A percentile compares a stretch with the other conserved stretches of the same genome.
phyloP scores from a whole-genome alignment of 1,139 yeast species.

The Yamadazyma sp. region DNA sequence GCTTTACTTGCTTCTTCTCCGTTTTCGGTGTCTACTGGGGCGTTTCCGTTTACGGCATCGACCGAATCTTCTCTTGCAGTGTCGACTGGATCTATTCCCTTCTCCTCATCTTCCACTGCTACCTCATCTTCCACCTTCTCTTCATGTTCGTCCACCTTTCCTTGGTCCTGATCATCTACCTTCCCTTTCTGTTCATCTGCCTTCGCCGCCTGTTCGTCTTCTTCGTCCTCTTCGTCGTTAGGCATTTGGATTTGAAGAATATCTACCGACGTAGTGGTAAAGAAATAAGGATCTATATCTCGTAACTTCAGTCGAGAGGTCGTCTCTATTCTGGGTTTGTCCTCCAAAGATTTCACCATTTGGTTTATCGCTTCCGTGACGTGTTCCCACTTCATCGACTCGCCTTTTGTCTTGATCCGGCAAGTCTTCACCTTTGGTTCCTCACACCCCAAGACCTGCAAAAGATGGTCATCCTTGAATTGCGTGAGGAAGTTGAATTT shows the following conservation, averaged over 20 bases:
- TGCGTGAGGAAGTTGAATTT: conserved; percentile 28
- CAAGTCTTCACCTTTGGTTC: conserved; percentile 3
- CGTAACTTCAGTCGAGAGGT: conserved; percentile 35
- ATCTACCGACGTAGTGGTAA: conserved; percentile 51
- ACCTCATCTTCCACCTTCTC: too few relatives aligned
- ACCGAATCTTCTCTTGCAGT: too few relatives aligned
- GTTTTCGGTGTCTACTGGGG: too few relatives aligned
- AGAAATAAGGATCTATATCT: conserved; percentile 49
- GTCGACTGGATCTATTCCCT: too few relatives aligned
- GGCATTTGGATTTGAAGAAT: conserved; percentile 14
- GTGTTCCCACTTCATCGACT: conserved; percentile 27
- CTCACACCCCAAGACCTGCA: conserved; percentile 16
- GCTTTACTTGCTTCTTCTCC: too few relatives aligned
- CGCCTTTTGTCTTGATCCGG: conserved; percentile 10
- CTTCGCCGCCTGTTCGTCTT: conserved; percentile 9
- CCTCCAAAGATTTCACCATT: conserved; percentile 29
- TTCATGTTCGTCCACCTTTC: background rate
- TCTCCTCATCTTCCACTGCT: background rate
- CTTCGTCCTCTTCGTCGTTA: conserved; percentile 4
- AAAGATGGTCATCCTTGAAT: conserved; percentile 29
- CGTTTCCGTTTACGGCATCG: too few relatives aligned
- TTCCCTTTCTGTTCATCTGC: background rate
- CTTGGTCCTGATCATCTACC: too few relatives aligned
- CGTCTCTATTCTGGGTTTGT: conserved; percentile 33
- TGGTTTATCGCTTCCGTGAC: conserved; percentile 28